Base-by-base conservation (phyloP, 495 filamentous ascomycete species). In the Hypoxylon fragiforme region DNA sequence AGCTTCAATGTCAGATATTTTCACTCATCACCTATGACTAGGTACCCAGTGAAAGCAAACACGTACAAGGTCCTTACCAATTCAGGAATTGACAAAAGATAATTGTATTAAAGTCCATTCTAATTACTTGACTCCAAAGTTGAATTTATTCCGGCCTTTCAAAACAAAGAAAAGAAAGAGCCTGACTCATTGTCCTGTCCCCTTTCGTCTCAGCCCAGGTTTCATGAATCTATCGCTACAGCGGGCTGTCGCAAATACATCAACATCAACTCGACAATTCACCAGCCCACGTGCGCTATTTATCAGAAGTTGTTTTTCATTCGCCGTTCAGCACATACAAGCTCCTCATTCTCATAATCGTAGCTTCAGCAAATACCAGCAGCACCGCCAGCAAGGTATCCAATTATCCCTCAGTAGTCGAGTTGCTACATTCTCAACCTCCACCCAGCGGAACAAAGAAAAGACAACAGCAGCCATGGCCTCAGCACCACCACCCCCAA, bases 241-340 rank as follows among this genome's bases (percentile, higher is more conserved):
- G 42, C 51, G 42, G 42, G 48, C 43, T 22, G 37, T 55, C 46
- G 41, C 52, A 56, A 52, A 24, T 32, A 38, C 38, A 62, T 52
- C 42, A 16, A 38, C 38, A 62, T 52, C 42, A 16, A 22, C 34
- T 42, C 52, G 36, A 37, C 38, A 21, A 20, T 11, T 48, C 32
- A 14, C 47, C 36, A 56, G 34, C n/a, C 51, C 58, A 55, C 51
- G 58, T 56, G 58, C 58, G 51, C 24, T 50, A 62, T 62, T 56
- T 56, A n/a, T n/a, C n/a, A 62, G 47, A 62, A 37, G 35, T 36
- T 44, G 40, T 48, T 24, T 47, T 37, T 13, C 34, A 47, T 52
- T 15, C 22, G 22, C 34, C 15, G 14, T 14, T 16, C 34, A 14
- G 34, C 18, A 14, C 34, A 37, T 14, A 18, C 34, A 15, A 26